A percentile compares a stretch with the other conserved stretches of the same genome.
These are phyloP conservation scores for Mortierella sp. DNA, from an alignment of 371 early-diverging fungal species.

Conservation along the genomic window DNA sequence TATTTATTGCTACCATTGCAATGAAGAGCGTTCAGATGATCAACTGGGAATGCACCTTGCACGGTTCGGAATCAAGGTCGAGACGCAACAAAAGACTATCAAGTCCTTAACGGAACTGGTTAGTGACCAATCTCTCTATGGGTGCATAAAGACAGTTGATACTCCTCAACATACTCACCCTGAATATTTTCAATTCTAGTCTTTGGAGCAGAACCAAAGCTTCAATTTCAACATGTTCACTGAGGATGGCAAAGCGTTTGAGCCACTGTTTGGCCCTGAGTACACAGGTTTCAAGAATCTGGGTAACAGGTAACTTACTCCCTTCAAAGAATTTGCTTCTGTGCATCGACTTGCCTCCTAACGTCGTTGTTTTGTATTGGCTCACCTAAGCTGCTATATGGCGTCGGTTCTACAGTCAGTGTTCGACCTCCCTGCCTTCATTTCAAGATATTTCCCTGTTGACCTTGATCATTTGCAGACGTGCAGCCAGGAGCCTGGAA, in stretches of 20 bases:
- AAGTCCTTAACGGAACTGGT: slow-evolving; percentile 93
- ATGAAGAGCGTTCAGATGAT: slow-evolving; percentile 89
- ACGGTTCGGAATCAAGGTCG: slow-evolving; percentile 91
- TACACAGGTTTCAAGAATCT: slow-evolving; percentile 94
- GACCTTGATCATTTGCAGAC: slow-evolving; percentile 73
- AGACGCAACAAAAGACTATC: slow-evolving; percentile 88
- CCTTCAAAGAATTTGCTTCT: background rate
- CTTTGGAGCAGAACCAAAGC: slow-evolving; percentile 95
- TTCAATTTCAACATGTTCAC: slow-evolving; percentile 98
- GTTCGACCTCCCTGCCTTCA: slow-evolving; percentile 80
- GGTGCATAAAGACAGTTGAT: background rate
- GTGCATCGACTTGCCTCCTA: background rate
- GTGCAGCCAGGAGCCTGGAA: slow-evolving; percentile 76
- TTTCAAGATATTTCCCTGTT: slow-evolving; percentile 67
- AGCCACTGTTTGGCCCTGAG: slow-evolving; percentile 90
- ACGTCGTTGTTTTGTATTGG: background rate
- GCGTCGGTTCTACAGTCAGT: slow-evolving; percentile 92
- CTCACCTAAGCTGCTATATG: slow-evolving; percentile 88
- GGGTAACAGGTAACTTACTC: slow-evolving; percentile 83
- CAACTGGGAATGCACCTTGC: slow-evolving; percentile 81
- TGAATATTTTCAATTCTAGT: slow-evolving; percentile 52
- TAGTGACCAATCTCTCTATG: background rate
- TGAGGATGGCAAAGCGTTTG: slow-evolving; percentile 91
- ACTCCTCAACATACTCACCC: background rate
- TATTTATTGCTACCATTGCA: slow-evolving; percentile 93